Conservation (phyloP, 257 asterid species). For the Nicotiana undulata region DNA sequence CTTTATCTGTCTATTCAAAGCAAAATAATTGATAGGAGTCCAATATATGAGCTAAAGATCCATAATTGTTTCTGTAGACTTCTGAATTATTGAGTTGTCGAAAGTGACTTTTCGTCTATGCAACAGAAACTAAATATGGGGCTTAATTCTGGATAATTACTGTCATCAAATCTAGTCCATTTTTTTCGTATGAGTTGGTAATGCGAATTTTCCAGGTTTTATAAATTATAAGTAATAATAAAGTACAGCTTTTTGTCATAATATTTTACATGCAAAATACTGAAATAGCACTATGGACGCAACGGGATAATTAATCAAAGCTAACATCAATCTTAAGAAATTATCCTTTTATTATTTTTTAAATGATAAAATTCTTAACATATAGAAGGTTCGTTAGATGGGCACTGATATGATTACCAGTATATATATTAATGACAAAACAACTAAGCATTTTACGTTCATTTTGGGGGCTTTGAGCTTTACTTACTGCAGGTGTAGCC, state of each 20-base stretch:
- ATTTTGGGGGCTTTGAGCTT: no score
- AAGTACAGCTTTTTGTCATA: neutral
- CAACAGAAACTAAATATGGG: neutral
- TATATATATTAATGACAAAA: no score
- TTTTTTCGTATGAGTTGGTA: neutral
- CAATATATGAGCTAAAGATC: conserved; percentile 2
- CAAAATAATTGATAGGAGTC: conserved; percentile 5
- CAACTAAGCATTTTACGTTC: no score
- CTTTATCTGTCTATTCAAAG: neutral
- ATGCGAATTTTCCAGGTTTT: neutral
- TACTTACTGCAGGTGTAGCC: neutral
- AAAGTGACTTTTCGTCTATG: neutral
- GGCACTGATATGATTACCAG: no score
- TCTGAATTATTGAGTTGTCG: neutral
- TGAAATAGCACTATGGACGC: neutral
- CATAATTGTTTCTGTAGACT: neutral
- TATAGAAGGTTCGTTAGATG: no score
- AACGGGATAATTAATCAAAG: neutral
- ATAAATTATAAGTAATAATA: no score
- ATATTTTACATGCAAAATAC: neutral
- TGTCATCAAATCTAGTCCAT: neutral
- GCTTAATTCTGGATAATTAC: neutral
- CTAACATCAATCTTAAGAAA: neutral
- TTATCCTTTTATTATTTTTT: no score
- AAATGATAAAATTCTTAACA: no score